phyloP scores from a whole-genome alignment of 1,284 basidiomycete species.

The Microbotryum lychnidis-dioicae region DNA sequence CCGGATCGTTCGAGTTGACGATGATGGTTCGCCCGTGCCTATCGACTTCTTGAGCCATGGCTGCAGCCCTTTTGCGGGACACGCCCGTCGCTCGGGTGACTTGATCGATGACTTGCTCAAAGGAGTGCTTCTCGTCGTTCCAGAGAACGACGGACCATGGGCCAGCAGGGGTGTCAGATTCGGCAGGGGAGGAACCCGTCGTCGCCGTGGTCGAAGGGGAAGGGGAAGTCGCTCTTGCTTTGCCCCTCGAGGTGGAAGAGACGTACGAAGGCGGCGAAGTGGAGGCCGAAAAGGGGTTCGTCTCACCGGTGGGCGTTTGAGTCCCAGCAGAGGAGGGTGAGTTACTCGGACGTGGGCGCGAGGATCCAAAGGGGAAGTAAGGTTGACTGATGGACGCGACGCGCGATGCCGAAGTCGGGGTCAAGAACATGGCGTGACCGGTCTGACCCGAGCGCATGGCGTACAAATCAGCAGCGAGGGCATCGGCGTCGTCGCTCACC shows the following conservation, averaged over 20 bases:
- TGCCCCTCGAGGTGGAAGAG: slow-evolving; percentile 27
- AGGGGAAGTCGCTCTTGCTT: neutral
- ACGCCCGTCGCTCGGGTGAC: slow-evolving; percentile 60
- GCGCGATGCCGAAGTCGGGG: slow-evolving; percentile 29
- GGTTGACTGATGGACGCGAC: slow-evolving; percentile 16
- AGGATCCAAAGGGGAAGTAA: neutral
- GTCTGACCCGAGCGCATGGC: too few species aligned
- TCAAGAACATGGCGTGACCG: slow-evolving; percentile 20
- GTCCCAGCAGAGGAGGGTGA: slow-evolving; percentile 6
- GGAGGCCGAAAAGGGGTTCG: slow-evolving; percentile 22
- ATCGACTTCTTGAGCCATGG: slow-evolving; percentile 63
- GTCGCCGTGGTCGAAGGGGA: neutral
- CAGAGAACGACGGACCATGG: slow-evolving; percentile 79
- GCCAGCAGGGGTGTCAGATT: slow-evolving; percentile 41
- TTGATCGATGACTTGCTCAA: slow-evolving; percentile 77
- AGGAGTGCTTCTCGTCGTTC: slow-evolving; percentile 98
- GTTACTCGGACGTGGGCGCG: slow-evolving; percentile 3
- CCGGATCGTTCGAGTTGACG: slow-evolving; percentile 61
- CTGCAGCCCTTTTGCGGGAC: slow-evolving; percentile 55
- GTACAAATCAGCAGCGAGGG: too few species aligned
- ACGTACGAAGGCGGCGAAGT: slow-evolving; percentile 26
- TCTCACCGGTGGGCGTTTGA: too few species aligned
- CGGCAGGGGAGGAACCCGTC: neutral
- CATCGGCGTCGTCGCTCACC: neutral
- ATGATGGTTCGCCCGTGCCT: slow-evolving; percentile 70